A percentile compares a stretch with the other conserved stretches of the same genome.
These are phyloP conservation scores for Candida tallmaniae DNA, from an alignment of 805 yeast species.

Conservation along the genomic window DNA sequence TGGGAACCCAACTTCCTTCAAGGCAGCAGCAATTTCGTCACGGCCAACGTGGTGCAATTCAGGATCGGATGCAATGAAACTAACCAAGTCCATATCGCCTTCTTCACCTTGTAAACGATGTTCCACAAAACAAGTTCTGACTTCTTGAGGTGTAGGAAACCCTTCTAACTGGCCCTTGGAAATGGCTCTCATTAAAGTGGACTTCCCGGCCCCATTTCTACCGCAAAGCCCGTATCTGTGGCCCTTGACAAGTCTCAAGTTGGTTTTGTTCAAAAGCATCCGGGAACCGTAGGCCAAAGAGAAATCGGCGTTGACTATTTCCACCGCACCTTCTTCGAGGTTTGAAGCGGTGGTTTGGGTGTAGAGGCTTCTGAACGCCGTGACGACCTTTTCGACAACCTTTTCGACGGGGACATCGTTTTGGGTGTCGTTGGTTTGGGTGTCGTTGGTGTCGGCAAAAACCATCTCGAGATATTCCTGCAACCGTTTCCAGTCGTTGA, in stretches of 20 bases:
- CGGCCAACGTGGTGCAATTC: conserved; percentile 62
- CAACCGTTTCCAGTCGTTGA: conserved; percentile 46
- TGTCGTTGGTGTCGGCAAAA: conserved; percentile 16
- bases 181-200: conserved; percentile 94
- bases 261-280: conserved; percentile 93
- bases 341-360: conserved; percentile 41
- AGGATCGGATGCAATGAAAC: conserved; percentile 85
- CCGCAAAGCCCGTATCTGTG: conserved; percentile 98
- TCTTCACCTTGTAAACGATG: conserved; percentile 95
- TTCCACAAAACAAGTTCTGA: conserved; percentile 94
- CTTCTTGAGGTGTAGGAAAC: conserved; percentile 82
- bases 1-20: conserved; percentile 84
- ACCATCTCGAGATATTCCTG: conserved; percentile 47
- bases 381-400: conserved; percentile 42
- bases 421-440: conserved; percentile 26
- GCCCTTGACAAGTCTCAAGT: conserved; percentile 81
- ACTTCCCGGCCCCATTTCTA: conserved; percentile 98
- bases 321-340: conserved; percentile 74
- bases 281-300: conserved; percentile 97
- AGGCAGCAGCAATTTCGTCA: conserved; percentile 70
- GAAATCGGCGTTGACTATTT: conserved; percentile 89
- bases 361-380: conserved; percentile 50
- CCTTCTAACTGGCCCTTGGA: conserved; percentile 97
- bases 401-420: no score
- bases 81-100: conserved; percentile 82